Evolutionary conservation across 83 land plant genomes (phyloP).

Genomic region (Isoetes engelmannii): DNA sequence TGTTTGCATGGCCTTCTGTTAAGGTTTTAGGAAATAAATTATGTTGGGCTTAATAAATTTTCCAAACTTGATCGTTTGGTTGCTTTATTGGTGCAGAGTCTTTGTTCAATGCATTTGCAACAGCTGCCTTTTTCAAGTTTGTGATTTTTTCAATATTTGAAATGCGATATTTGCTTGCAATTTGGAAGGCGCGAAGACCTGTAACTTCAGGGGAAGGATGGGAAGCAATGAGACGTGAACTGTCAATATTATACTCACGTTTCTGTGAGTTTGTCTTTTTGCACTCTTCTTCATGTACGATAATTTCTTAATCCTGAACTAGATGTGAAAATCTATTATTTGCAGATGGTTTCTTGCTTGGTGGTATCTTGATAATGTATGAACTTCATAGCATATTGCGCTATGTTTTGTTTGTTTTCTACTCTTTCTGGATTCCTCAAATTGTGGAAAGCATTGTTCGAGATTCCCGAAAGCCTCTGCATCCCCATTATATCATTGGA

Average conservation of each 20-base stretch:
- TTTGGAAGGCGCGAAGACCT: constrained; percentile 96
- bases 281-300: too few species aligned
- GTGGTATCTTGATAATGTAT: constrained; percentile 91
- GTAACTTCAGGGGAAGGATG: constrained; percentile 76
- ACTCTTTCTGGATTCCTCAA: constrained; percentile 99
- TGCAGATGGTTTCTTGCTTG: constrained; percentile 95
- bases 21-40: too few species aligned
- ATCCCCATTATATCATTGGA: constrained; percentile 89
- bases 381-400: constrained; percentile 72
- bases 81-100: constrained; percentile 54
- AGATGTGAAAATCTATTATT: not conserved
- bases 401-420: constrained; percentile 68
- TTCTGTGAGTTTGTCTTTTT: constrained; percentile 64
- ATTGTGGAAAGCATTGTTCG: constrained; percentile 72
- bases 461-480: constrained; percentile 92
- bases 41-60: too few species aligned
- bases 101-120: constrained; percentile 97
- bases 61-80: not conserved
- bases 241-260: constrained; percentile 91
- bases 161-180: constrained; percentile 93
- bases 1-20: too few species aligned
- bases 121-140: constrained; percentile 99
- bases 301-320: too few species aligned
- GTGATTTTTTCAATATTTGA: constrained; percentile 98
- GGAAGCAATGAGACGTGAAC: constrained; percentile 99